Base-by-base conservation (phyloP, 2,329 filamentous ascomycete species). In the Pseudocercospora fuligena region DNA sequence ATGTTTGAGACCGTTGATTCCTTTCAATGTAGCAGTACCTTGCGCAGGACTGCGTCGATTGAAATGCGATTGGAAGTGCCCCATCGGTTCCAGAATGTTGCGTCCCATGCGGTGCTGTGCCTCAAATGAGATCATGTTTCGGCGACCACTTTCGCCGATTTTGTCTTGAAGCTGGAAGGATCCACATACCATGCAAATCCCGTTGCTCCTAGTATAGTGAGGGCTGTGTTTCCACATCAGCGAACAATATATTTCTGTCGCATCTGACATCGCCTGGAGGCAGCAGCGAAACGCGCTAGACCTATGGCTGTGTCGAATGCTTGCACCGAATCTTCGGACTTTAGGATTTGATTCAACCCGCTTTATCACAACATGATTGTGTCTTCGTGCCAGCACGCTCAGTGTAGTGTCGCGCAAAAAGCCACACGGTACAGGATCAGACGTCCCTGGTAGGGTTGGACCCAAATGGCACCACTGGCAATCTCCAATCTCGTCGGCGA, bases 71-170 rank as follows among this genome's bases (percentile, higher is more conserved):
- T 11, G 23, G 8, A 9, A 9, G 25, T 25, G 25, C 23, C 36
- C 16, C 16, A n/a, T 40, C 36, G 16, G 14, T 40, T 40, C 36
- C 36, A 40, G 5, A 4, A 1, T 6, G 11, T 27, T 27, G 14
- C 14, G 51, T 29, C 25, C 14, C 3, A 27, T 29, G 51, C 5
- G 8, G 21, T 54, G 51, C 51, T 54, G 51, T 29, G 51, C 51
- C 51, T 31, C 51, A 29, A 54, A 53, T 53, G 49, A 53, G 49
- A 25, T 53, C 49, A 53, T 16, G 25, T 49, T 49, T 25, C 14
- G 25, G 23, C 51, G 51, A 31, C 51, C 51, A 54, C 51, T 29
- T 54, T 25, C 25, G 14, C 51, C 49, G 49, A 14, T 27, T 29
- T 53, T 23, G 49, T 19, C 49, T 53, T 47, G 46, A 19, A 47